A percentile compares a stretch with the other conserved stretches of the same genome.
These are phyloP conservation scores for Colletotrichum ledebouriae DNA, from an alignment of 2,329 filamentous ascomycete genomes.

Conservation along the genomic window DNA sequence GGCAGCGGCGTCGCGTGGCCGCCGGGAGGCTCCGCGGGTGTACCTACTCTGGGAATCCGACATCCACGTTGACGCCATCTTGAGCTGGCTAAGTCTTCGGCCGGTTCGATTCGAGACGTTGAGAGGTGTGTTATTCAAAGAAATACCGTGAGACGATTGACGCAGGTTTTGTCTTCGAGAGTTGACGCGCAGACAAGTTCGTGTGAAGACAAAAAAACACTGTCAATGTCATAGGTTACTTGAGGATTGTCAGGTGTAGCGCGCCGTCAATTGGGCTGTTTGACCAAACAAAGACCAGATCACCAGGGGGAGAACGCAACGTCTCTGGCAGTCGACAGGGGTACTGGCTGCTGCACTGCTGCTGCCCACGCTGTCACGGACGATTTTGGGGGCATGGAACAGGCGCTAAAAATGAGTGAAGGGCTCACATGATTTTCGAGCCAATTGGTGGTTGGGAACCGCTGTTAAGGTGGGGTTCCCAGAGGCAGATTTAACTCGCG, in stretches of 20 bases:
- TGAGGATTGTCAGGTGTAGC: constrained; percentile 1
- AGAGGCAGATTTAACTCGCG: constrained; percentile 29
- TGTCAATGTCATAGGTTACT: constrained; percentile 1
- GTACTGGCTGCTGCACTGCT: constrained; percentile 20
- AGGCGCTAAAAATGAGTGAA: constrained; percentile 18
- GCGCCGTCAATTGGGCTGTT: constrained; percentile 14
- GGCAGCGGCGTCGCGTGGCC: constrained; percentile 6
- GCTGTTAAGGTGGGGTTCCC: constrained; percentile 1
- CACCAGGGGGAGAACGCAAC: constrained; percentile 38
- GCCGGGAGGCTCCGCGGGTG: constrained; percentile 5
- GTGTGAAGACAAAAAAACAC: not conserved
- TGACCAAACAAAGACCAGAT: constrained; percentile 41
- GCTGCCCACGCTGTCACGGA: constrained; percentile 30
- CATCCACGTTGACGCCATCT: constrained; percentile 94
- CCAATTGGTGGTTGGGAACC: not conserved
- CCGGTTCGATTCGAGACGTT: not conserved
- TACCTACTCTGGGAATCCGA: constrained; percentile 92
- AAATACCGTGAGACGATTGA: not conserved
- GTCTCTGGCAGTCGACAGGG: constrained; percentile 33
- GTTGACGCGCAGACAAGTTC: not conserved
- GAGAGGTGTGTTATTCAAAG: not conserved
- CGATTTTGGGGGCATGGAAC: constrained; percentile 6
- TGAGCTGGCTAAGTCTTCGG: constrained; percentile 46
- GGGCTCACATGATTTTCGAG: not conserved
- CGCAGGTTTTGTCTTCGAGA: not conserved